A percentile compares a stretch with the other conserved stretches of the same genome.
phyloP scores from a whole-genome alignment of 1,139 yeast species.

The Kazachstania sp. region DNA sequence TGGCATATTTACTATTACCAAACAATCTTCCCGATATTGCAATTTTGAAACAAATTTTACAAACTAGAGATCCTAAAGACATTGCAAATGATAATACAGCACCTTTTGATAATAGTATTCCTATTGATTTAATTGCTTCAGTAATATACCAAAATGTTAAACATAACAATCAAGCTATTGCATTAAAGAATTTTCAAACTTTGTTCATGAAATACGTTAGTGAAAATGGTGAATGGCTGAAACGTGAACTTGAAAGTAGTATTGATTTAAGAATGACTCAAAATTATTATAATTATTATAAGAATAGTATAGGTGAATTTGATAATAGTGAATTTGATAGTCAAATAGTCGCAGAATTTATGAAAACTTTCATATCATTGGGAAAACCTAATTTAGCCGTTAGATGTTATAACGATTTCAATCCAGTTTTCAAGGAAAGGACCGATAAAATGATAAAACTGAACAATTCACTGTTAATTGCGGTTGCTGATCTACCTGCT shows the following conservation, averaged over 20 bases:
- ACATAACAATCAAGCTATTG: background rate
- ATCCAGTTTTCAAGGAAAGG: conserved; percentile 6
- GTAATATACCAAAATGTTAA: background rate
- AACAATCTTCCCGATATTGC: conserved; percentile 15
- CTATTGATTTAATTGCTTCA: conserved; percentile 3
- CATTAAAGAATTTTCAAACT: conserved; percentile 1
- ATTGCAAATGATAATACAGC: background rate
- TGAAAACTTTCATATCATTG: conserved; percentile 17
- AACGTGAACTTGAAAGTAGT: background rate
- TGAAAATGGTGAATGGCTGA: conserved; percentile 2
- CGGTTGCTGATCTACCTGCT: conserved; percentile 18
- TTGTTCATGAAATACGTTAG: conserved; percentile 1
- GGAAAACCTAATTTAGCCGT: conserved; percentile 18
- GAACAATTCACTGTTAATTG: conserved; percentile 17
- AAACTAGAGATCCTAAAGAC: conserved; percentile 7
- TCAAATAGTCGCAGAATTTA: conserved; percentile 16
- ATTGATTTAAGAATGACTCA: background rate
- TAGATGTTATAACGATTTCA: conserved; percentile 18
- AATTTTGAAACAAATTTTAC: conserved; percentile 18
- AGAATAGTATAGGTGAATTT: background rate
- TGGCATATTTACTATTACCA: conserved; percentile 22
- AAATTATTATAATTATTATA: conserved; percentile 1
- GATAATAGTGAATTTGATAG: conserved; percentile 6
- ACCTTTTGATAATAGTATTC: conserved; percentile 1
- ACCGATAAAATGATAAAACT: conserved; percentile 2